A percentile compares a stretch with the other conserved stretches of the same genome.
Conservation (phyloP, 495 filamentous ascomycete species). For the Parathielavia appendiculata region DNA sequence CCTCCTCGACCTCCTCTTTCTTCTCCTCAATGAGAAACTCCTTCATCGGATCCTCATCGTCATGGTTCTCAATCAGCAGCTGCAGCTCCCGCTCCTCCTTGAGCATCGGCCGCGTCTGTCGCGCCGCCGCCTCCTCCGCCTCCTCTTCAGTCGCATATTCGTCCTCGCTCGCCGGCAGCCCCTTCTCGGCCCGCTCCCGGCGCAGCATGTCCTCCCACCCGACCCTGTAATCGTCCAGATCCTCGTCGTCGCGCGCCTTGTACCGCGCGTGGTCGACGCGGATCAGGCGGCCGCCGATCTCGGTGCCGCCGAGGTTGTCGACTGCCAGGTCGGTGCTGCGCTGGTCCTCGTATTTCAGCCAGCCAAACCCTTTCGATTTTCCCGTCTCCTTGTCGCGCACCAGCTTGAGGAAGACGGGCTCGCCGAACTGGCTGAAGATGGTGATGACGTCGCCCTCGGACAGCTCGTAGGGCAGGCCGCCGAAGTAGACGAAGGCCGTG, state of each 20-base stretch:
- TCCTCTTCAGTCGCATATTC: constrained; percentile 38
- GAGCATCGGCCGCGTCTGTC: constrained; percentile 41
- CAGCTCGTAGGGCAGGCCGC: constrained; percentile 88
- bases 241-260: constrained; percentile 81
- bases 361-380: constrained; percentile 88
- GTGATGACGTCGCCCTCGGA: constrained; percentile 94
- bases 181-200: constrained; percentile 35
- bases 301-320: constrained; percentile 86
- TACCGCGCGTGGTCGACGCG: constrained; percentile 92
- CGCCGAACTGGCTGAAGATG: constrained; percentile 96
- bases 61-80: constrained; percentile 69
- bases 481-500: constrained; percentile 94
- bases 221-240: constrained; percentile 53
- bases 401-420: constrained; percentile 86
- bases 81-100: constrained; percentile 70
- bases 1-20: constrained; percentile 74
- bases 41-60: constrained; percentile 98
- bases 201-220: constrained; percentile 44
- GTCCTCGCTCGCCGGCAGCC: constrained; percentile 38
- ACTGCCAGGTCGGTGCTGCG: constrained; percentile 92
- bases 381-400: constrained; percentile 93
- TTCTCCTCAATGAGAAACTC: constrained; percentile 81
- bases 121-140: constrained; percentile 26
- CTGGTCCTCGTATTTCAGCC: constrained; percentile 98
- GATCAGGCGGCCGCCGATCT: constrained; percentile 71